Evolutionary conservation across 2,329 filamentous ascomycete genomes (phyloP).

Genomic region (Dactylellina sp.): DNA sequence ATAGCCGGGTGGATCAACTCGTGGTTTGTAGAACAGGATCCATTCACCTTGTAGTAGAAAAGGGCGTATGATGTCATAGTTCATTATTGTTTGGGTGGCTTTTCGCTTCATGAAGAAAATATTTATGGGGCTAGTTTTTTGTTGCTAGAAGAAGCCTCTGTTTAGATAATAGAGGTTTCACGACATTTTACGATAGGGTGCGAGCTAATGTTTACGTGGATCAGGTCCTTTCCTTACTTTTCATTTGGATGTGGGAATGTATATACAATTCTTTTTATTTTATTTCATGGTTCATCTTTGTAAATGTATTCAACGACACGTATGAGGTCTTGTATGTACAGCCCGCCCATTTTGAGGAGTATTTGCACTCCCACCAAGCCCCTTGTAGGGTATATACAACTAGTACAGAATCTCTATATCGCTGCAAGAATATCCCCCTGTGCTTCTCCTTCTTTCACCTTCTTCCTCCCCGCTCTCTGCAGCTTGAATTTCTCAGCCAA

Average conservation of each 20-base stretch:
- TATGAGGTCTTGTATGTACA: conserved; percentile 9
- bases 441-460: not conserved
- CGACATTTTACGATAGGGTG: conserved; percentile 2
- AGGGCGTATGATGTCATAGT: not conserved
- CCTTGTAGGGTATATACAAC: too few relatives aligned
- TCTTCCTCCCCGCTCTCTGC: conserved; percentile 30
- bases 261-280: conserved; percentile 18
- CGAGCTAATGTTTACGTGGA: conserved; percentile 1
- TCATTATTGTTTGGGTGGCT: not conserved
- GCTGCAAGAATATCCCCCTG: conserved; percentile 13
- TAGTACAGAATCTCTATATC: not conserved
- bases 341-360: too few relatives aligned
- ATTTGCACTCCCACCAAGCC: too few relatives aligned
- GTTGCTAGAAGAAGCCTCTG: not conserved
- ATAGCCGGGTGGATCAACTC: conserved; percentile 60
- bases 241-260: not conserved
- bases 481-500: conserved; percentile 43
- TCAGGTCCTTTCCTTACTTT: not conserved
- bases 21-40: conserved; percentile 35
- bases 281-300: not conserved
- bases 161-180: conserved; percentile 16
- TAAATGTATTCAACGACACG: too few relatives aligned
- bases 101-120: conserved; percentile 5
- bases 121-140: not conserved
- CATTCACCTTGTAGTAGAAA: too few relatives aligned